Evolutionary conservation across 2,329 filamentous ascomycete genomes (phyloP).

Genomic region (Ceratocystiopsis sp.): DNA sequence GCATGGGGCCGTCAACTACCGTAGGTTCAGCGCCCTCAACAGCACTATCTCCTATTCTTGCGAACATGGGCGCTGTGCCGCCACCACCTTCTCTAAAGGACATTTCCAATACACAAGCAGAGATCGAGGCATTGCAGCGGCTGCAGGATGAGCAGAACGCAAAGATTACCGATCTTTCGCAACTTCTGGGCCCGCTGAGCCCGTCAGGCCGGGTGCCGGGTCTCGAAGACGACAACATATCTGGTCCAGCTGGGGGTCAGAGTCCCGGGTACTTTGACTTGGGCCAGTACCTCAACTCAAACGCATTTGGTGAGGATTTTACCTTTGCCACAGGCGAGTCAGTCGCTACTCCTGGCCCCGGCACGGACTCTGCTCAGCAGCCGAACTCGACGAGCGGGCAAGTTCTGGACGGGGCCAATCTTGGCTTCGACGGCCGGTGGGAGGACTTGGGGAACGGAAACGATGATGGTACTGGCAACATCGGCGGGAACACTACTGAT

Average conservation of each 20-base stretch:
- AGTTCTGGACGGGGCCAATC: conserved; percentile 24
- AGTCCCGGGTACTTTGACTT: conserved; percentile 25
- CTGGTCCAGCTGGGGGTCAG: conserved; percentile 1
- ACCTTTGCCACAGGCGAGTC: conserved; percentile 27
- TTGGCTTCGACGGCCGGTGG: conserved; percentile 22
- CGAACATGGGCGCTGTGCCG: conserved; percentile 27
- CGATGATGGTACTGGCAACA: conserved; percentile 10
- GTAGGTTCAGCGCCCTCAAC: too few relatives aligned
- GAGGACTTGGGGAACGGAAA: conserved; percentile 16
- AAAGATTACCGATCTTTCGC: conserved; percentile 59
- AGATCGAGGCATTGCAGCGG: conserved; percentile 63
- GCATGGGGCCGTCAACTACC: too few relatives aligned
- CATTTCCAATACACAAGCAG: conserved; percentile 51
- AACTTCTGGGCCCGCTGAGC: conserved; percentile 60
- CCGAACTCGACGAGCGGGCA: background rate
- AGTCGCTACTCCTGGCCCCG: conserved; percentile 6
- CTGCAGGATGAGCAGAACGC: conserved; percentile 65
- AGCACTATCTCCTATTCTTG: conserved; percentile 28
- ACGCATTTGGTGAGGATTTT: conserved; percentile 29
- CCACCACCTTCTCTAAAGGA: conserved; percentile 41
- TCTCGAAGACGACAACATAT: conserved; percentile 26
- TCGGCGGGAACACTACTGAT: too few relatives aligned
- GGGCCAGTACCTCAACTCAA: conserved; percentile 30
- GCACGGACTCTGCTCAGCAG: conserved; percentile 15
- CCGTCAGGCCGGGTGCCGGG: conserved; percentile 67